A percentile compares a stretch with the other conserved stretches of the same genome.
These are phyloP conservation scores for Podila clonocystis DNA, from an alignment of 192 early-diverging fungal genomes.

Conservation along the genomic window DNA sequence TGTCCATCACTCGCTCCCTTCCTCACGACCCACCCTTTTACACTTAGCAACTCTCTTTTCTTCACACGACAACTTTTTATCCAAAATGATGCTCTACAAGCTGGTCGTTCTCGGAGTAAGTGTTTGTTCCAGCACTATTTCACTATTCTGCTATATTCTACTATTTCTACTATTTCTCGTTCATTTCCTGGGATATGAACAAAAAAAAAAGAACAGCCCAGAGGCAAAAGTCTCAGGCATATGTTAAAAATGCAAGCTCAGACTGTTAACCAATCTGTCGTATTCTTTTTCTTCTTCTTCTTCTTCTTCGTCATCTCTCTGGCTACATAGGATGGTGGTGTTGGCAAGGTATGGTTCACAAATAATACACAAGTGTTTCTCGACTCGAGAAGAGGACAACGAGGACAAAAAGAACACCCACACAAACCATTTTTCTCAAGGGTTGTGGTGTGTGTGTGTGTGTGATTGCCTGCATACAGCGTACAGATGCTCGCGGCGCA, in stretches of 20 bases:
- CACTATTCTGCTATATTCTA: too few relatives aligned
- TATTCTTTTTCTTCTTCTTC: background rate
- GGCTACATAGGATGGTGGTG: constrained; percentile 46
- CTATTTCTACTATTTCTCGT: constrained; percentile 1
- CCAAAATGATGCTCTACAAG: constrained; percentile 80
- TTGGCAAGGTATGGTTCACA: constrained; percentile 51
- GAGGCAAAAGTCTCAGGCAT: background rate
- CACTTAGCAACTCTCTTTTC: background rate
- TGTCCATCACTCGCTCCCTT: background rate
- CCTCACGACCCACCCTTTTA: background rate
- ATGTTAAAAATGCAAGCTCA: too few relatives aligned
- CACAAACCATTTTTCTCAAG: too few relatives aligned
- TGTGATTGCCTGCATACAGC: too few relatives aligned
- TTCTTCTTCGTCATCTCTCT: background rate
- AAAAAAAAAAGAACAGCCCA: background rate
- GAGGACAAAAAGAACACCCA: too few relatives aligned
- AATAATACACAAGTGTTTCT: background rate
- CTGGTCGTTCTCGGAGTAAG: constrained; percentile 78
- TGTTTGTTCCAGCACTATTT: background rate
- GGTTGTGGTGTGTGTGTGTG: too few relatives aligned
- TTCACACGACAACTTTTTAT: constrained; percentile 15
- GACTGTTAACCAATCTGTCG: too few relatives aligned
- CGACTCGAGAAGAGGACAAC: background rate
- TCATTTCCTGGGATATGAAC: constrained; percentile 1
- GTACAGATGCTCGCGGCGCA: too few relatives aligned